Evolutionary conservation across 1,284 basidiomycete species (phyloP).

Genomic region (Malassezia sp.): DNA sequence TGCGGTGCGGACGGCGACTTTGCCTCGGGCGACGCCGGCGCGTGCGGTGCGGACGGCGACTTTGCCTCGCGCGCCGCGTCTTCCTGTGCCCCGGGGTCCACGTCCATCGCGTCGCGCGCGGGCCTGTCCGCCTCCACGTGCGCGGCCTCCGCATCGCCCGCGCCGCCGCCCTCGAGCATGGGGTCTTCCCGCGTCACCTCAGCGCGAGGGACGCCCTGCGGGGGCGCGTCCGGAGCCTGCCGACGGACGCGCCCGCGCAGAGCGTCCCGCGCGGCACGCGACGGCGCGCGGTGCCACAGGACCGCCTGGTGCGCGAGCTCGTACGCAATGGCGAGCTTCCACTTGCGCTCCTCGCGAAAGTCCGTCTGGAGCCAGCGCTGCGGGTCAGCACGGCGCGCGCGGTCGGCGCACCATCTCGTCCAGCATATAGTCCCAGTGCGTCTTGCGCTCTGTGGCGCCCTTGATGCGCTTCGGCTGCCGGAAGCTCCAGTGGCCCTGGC

Average conservation of each 20-base stretch:
- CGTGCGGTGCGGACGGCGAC: background rate
- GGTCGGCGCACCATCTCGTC: no score
- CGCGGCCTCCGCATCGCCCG: slow-evolving; percentile 26
- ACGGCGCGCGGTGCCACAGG: slow-evolving; percentile 70
- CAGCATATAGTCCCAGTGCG: slow-evolving; percentile 88
- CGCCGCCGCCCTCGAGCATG: slow-evolving; percentile 30
- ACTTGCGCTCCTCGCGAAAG: slow-evolving; percentile 81
- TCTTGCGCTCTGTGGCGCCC: slow-evolving; percentile 66
- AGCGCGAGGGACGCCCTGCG: background rate
- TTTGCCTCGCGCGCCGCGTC: background rate
- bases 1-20: background rate
- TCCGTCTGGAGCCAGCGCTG: slow-evolving; percentile 96
- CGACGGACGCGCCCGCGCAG: slow-evolving; percentile 51
- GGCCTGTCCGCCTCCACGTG: slow-evolving; percentile 31
- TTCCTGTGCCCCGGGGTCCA: slow-evolving; percentile 15
- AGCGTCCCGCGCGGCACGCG: slow-evolving; percentile 56
- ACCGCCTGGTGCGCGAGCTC: slow-evolving; percentile 71
- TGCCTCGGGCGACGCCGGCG: background rate
- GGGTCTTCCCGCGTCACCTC: slow-evolving; percentile 20
- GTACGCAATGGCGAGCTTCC: slow-evolving; percentile 79
- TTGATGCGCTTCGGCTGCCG: slow-evolving; percentile 89
- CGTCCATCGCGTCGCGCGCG: slow-evolving; percentile 14
- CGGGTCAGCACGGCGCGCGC: no score
- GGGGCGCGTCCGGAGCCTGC: background rate
- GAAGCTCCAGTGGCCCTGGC: slow-evolving; percentile 74